phyloP scores from a whole-genome alignment of 1,284 basidiomycete species.

The Phlebopus sp. region DNA sequence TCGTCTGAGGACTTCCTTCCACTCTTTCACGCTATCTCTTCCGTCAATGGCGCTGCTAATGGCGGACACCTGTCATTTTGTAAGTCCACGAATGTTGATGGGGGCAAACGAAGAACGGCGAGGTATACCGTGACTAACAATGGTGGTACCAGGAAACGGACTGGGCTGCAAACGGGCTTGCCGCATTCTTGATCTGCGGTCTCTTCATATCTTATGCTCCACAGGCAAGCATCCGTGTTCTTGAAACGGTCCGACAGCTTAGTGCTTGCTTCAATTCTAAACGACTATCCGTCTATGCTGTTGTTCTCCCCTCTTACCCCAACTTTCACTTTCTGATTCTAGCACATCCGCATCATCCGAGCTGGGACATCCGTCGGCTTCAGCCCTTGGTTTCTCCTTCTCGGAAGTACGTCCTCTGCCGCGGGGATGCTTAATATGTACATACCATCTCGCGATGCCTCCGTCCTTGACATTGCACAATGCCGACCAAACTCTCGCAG shows the following conservation, averaged over 20 bases:
- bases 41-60: constrained; percentile 9
- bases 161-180: constrained; percentile 71
- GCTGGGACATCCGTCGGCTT: constrained; percentile 83
- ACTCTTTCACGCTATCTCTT: neutral
- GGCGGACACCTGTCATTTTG: constrained; percentile 14
- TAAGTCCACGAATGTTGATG: too few relatives aligned
- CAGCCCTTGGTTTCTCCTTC: constrained; percentile 90
- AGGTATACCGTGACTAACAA: neutral
- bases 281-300: neutral
- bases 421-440: constrained; percentile 83
- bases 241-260: neutral
- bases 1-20: too few relatives aligned
- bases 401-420: constrained; percentile 84
- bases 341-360: constrained; percentile 75
- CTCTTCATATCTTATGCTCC: constrained; percentile 87
- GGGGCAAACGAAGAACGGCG: too few relatives aligned
- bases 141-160: constrained; percentile 60
- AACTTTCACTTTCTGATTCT: neutral
- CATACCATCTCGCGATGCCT: neutral
- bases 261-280: too few relatives aligned
- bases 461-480: neutral
- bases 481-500: constrained; percentile 32
- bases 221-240: constrained; percentile 52
- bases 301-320: neutral
- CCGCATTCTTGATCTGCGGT: constrained; percentile 73